Evolutionary conservation across 768 basidiomycete genomes (phyloP), one percentile per base, ranked within the genome.

Genomic region (Tulasnella calospora): DNA sequence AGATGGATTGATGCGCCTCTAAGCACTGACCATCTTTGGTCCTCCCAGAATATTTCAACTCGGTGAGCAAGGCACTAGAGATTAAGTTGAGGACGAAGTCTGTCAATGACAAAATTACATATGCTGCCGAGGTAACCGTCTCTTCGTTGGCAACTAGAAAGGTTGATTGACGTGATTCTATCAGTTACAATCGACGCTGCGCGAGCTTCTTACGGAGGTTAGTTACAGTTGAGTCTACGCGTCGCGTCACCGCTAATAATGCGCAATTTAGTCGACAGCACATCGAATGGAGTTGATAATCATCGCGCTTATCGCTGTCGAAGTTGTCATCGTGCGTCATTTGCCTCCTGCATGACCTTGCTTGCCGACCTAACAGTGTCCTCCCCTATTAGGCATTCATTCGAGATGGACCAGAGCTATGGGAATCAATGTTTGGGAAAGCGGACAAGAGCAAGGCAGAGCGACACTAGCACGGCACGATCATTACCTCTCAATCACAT

Each of bases 251-350:
- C 79, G 75, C 80, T 79, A n/a, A 38, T 41, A 47, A n/a, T 40
- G 13, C 73, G 73, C 71, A 72, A 67, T 79, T 13, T 81, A 97
- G 94, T 94, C 94, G 3, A 94, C 93, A 6, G 89, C 88, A 2
- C 94, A 98, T 82, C 90, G 93, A 2, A 96, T 99, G 93, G 97
- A 99, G 85, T 86, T 97, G 6, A 93, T 98, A 80, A 98, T 98
- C 83, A 99, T 98, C 81, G 88, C 90, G 1, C 91, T 99, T 72
- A 98, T 98, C 82, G 94, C 96, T 0, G 94, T 98, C 15, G 95
- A 97, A 84, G 95, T 96, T n/a, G 87, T 95, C 81, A 92, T 98
- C 73, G 95, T 96, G 82, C 83, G 84, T 81, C 57, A 27, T 38
- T 15, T 9, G n/a, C 46, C 30, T 21, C 1, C 23, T 47, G 21